Evolutionary conservation across 768 basidiomycete species (phyloP).

Genomic region (Lyophyllum decastes): DNA sequence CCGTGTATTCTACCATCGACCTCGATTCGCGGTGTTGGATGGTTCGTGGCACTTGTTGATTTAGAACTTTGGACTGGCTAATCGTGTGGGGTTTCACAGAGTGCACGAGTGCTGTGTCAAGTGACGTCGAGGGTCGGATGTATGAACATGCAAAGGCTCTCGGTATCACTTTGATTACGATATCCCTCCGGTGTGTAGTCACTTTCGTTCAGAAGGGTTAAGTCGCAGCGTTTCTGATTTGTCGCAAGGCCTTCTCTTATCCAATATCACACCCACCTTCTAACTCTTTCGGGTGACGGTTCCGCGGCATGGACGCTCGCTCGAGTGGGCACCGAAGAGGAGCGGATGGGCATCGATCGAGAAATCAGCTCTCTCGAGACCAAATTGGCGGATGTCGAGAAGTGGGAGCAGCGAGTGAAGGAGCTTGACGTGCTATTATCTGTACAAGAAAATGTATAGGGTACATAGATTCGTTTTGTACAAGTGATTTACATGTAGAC

Average conservation of each 20-base stretch:
- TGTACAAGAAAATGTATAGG: constrained; percentile 35
- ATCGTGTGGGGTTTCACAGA: constrained; percentile 43
- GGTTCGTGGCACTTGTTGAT: constrained; percentile 46
- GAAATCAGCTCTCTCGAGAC: constrained; percentile 72
- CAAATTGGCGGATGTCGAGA: constrained; percentile 67
- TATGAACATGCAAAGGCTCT: constrained; percentile 89
- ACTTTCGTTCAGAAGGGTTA: background rate
- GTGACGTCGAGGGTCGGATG: constrained; percentile 95
- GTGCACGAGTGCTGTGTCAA: constrained; percentile 94
- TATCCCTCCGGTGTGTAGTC: constrained; percentile 71
- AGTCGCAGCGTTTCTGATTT: background rate
- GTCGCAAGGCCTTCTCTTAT: constrained; percentile 70
- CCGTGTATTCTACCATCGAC: constrained; percentile 87
- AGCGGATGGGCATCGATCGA: constrained; percentile 70
- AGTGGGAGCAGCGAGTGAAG: constrained; percentile 70
- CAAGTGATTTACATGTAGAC: background rate
- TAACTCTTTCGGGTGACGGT: constrained; percentile 76
- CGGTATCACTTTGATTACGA: constrained; percentile 91
- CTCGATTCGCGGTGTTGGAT: constrained; percentile 83
- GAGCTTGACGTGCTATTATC: constrained; percentile 63
- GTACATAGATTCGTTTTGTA: background rate
- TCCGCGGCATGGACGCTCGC: constrained; percentile 72
- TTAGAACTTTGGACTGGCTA: constrained; percentile 2
- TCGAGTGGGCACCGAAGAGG: constrained; percentile 71
- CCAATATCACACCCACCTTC: constrained; percentile 87